phyloP scores from a whole-genome alignment of 2,329 filamentous ascomycete species.

The Ascochyta viciae-villosae region DNA sequence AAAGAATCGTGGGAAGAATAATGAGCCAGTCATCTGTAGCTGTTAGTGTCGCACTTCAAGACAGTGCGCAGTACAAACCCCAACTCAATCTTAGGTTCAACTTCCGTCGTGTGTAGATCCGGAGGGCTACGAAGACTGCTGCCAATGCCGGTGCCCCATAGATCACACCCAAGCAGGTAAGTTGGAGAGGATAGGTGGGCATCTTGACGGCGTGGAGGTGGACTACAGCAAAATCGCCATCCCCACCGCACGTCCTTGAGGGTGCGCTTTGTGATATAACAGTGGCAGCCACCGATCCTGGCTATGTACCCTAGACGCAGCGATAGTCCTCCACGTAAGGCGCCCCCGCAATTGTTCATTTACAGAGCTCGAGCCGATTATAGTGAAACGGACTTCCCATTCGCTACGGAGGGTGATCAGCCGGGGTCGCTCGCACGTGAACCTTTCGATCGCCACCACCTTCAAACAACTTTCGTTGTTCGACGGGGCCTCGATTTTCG shows the following conservation, averaged over 20 bases:
- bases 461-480: background rate
- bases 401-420: slow-evolving; percentile 11
- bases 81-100: slow-evolving; percentile 46
- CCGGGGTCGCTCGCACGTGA: slow-evolving; percentile 7
- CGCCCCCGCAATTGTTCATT: slow-evolving; percentile 19
- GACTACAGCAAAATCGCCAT: slow-evolving; percentile 17
- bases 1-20: slow-evolving; percentile 44
- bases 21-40: slow-evolving; percentile 50
- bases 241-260: slow-evolving; percentile 11
- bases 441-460: slow-evolving; percentile 6
- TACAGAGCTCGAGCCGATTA: slow-evolving; percentile 10
- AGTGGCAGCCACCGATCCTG: slow-evolving; percentile 9
- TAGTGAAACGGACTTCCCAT: slow-evolving; percentile 14
- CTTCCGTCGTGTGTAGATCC: slow-evolving; percentile 49
- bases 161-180: slow-evolving; percentile 48
- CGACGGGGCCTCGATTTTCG: background rate
- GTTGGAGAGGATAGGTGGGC: slow-evolving; percentile 49
- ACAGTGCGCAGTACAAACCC: slow-evolving; percentile 33
- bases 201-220: slow-evolving; percentile 38
- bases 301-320: slow-evolving; percentile 6
- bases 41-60: background rate
- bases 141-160: slow-evolving; percentile 43
- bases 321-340: slow-evolving; percentile 4
- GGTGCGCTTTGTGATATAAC: slow-evolving; percentile 15
- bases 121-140: slow-evolving; percentile 43